These are phyloP conservation scores for Cladorrhinum samala DNA, from an alignment of 495 filamentous ascomycete species.

Conservation along the genomic window DNA sequence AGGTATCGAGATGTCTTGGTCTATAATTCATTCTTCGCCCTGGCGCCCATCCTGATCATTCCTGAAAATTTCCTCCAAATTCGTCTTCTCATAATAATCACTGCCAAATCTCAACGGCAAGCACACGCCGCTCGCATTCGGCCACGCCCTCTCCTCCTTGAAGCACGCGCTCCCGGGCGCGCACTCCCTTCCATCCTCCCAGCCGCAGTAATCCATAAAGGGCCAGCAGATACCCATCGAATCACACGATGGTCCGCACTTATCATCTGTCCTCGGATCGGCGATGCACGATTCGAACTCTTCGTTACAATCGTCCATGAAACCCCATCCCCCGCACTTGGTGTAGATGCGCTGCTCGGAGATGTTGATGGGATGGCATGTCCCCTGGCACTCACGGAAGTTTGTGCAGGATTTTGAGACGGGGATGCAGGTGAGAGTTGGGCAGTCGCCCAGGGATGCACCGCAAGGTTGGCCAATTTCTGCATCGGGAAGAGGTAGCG, in stretches of 20 bases:
- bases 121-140: not conserved
- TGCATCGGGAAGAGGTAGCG: not conserved
- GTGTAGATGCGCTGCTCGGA: constrained; percentile 12
- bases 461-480: constrained; percentile 7
- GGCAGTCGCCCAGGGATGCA: constrained; percentile 7
- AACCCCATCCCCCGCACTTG: constrained; percentile 13
- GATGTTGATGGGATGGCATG: constrained; percentile 12
- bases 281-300: constrained; percentile 5
- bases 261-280: constrained; percentile 4
- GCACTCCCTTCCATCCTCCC: not conserved
- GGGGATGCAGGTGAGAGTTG: constrained; percentile 15
- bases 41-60: constrained; percentile 8
- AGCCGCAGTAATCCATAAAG: constrained; percentile 7
- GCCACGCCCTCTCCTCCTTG: not conserved
- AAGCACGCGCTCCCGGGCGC: constrained; percentile 11
- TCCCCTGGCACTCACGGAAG: constrained; percentile 8
- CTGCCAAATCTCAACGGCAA: constrained; percentile 18
- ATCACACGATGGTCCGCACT: constrained; percentile 15
- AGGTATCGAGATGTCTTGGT: too few species aligned
- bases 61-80: constrained; percentile 6
- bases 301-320: constrained; percentile 15
- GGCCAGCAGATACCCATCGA: constrained; percentile 11
- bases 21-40: not conserved
- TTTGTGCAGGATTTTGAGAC: constrained; percentile 9
- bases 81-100: constrained; percentile 12